These are phyloP conservation scores for Aquilaria yunnanensis DNA, from an alignment of 345 rosid genomes.

Conservation along the genomic window DNA sequence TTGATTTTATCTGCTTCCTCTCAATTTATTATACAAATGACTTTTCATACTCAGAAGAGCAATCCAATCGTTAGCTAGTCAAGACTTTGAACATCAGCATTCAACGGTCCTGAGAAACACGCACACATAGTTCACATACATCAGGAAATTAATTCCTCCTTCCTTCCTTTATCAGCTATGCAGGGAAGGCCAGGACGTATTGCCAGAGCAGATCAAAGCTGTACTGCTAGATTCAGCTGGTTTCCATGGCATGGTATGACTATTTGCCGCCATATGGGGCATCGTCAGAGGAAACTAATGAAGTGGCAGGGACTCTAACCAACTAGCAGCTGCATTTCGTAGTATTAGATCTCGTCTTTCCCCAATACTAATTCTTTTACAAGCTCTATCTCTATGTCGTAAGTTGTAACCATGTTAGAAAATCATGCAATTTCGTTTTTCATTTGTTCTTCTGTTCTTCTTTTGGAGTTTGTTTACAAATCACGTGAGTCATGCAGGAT, in stretches of 20 bases:
- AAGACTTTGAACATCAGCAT: no score
- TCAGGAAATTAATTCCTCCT: constrained; percentile 10
- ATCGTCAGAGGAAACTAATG: constrained; percentile 1
- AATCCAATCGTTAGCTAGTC: background rate
- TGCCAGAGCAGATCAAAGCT: constrained; percentile 93
- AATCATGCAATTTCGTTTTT: no score
- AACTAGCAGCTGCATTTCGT: background rate
- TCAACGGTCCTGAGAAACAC: no score
- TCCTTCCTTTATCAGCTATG: constrained; percentile 56
- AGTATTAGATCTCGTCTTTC: constrained; percentile 4
- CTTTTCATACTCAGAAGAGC: background rate
- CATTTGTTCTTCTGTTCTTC: no score
- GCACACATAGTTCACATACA: background rate
- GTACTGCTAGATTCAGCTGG: constrained; percentile 83
- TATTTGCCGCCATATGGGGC: background rate
- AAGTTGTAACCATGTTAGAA: no score
- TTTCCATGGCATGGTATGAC: constrained; percentile 43
- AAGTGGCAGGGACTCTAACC: constrained; percentile 18
- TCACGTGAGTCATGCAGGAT: no score
- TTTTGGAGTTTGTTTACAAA: no score
- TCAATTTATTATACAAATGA: no score
- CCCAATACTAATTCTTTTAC: no score
- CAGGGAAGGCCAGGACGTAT: constrained; percentile 74
- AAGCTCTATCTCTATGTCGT: no score
- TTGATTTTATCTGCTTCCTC: no score